Conservation (phyloP, 305 asterid genomes). For the Fraxinus baroniana region DNA sequence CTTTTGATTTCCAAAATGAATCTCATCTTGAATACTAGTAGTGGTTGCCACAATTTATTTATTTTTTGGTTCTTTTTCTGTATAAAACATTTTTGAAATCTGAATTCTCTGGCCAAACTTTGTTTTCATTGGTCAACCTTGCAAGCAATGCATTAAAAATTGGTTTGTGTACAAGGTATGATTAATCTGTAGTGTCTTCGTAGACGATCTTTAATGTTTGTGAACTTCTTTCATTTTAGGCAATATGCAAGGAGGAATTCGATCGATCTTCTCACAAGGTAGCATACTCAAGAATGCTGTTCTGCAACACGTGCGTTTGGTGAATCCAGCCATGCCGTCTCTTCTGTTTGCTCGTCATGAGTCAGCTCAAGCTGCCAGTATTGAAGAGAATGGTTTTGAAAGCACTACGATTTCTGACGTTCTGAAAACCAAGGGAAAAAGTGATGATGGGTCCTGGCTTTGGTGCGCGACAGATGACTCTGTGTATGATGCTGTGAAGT, state of each 20-base stretch:
- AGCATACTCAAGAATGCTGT: constrained; percentile 62
- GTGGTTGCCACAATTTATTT: background rate
- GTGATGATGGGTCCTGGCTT: constrained; percentile 93
- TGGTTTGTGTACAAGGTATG: background rate
- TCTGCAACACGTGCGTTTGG: constrained; percentile 63
- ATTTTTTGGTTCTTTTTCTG: background rate
- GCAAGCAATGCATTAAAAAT: background rate
- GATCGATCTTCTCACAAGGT: constrained; percentile 57
- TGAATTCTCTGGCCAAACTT: background rate
- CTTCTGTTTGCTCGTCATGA: constrained; percentile 52
- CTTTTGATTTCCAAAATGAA: background rate
- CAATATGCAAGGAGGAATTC: constrained; percentile 90
- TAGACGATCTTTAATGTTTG: background rate
- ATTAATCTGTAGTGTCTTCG: background rate
- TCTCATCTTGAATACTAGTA: background rate
- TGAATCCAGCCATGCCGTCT: constrained; percentile 41
- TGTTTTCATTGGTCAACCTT: background rate
- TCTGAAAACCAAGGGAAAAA: constrained; percentile 66
- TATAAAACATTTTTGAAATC: background rate
- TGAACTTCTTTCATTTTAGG: constrained; percentile 14
- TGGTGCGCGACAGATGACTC: constrained; percentile 93
- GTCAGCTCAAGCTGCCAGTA: constrained; percentile 76
- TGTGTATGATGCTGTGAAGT: constrained; percentile 90
- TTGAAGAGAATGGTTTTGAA: constrained; percentile 93
- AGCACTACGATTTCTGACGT: constrained; percentile 84